A percentile compares a stretch with the other conserved stretches of the same genome.
Conservation (phyloP, 1,284 basidiomycete species). For the Mycosarcoma mackinlayi region DNA sequence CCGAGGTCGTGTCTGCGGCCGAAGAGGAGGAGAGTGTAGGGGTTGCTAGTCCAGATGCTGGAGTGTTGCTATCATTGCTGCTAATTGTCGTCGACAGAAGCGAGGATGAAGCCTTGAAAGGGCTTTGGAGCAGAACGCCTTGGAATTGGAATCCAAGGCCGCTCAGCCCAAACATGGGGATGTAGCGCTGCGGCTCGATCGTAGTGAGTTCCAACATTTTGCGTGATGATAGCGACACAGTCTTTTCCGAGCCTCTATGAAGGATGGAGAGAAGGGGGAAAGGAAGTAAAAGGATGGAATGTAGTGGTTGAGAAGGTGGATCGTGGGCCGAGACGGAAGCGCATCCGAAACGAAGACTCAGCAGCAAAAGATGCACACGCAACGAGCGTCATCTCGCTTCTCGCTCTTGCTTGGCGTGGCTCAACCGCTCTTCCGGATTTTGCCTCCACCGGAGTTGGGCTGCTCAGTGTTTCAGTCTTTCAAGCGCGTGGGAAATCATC, state of each 20-base stretch:
- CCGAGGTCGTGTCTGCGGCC: slow-evolving; percentile 10
- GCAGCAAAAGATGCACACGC: not conserved
- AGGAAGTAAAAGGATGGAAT: not conserved
- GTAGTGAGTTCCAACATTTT: slow-evolving; percentile 29
- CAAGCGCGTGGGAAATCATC: slow-evolving; percentile 2
- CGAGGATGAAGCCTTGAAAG: slow-evolving; percentile 26
- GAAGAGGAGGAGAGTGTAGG: slow-evolving; percentile 33
- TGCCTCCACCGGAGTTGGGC: too few relatives aligned
- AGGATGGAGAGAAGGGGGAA: not conserved
- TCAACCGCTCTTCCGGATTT: too few relatives aligned
- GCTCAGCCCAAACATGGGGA: slow-evolving; percentile 43
- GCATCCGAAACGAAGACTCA: not conserved
- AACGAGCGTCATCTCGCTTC: slow-evolving; percentile 22
- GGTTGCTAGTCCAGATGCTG: slow-evolving; percentile 31
- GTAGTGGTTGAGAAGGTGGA: not conserved
- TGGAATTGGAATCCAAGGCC: slow-evolving; percentile 41
- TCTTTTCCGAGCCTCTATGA: too few relatives aligned
- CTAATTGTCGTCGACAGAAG: slow-evolving; percentile 25
- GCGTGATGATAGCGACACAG: not conserved
- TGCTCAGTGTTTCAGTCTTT: too few relatives aligned
- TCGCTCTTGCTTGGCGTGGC: too few relatives aligned
- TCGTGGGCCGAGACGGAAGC: not conserved
- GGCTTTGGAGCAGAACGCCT: slow-evolving; percentile 9
- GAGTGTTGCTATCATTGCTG: slow-evolving; percentile 1
- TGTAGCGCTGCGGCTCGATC: slow-evolving; percentile 39